Conservation (phyloP, 768 basidiomycete genomes). For the Phaeotremella skinneri region DNA sequence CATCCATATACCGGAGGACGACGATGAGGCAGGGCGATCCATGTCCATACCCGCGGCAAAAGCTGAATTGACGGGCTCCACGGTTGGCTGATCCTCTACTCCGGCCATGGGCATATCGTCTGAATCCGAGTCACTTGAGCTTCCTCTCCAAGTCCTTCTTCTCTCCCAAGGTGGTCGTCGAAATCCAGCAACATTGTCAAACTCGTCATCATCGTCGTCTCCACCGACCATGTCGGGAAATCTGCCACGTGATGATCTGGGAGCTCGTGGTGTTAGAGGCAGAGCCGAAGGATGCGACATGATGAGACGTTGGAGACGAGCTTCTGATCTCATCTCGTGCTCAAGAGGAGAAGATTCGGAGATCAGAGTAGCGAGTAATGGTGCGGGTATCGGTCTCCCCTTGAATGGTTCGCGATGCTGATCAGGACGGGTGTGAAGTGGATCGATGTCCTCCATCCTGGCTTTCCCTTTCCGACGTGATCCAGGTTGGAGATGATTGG, state of each 20-base stretch:
- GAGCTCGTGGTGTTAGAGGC: conserved; percentile 39
- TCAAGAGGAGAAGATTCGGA: conserved; percentile 40
- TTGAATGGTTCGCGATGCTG: conserved; percentile 18
- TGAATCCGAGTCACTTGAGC: conserved; percentile 36
- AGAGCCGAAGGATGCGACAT: conserved; percentile 37
- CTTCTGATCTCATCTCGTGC: conserved; percentile 47
- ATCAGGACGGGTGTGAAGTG: neutral
- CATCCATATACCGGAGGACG: conserved; percentile 16
- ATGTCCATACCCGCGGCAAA: conserved; percentile 49
- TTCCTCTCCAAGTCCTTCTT: conserved; percentile 22
- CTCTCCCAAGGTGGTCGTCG: conserved; percentile 20
- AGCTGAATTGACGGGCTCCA: conserved; percentile 41
- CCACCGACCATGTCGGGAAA: conserved; percentile 44
- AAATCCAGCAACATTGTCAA: conserved; percentile 10
- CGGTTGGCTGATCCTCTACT: neutral
- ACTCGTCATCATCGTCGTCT: conserved; percentile 42
- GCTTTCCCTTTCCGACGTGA: conserved; percentile 41
- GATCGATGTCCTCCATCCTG: conserved; percentile 25
- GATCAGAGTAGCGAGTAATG: conserved; percentile 39
- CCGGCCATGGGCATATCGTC: conserved; percentile 32
- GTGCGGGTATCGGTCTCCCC: conserved; percentile 39
- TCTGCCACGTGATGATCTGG: conserved; percentile 32
- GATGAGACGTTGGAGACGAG: conserved; percentile 37
- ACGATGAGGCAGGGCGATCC: conserved; percentile 35
- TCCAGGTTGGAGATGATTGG: conserved; percentile 27